Evolutionary conservation across 1,139 yeast genomes (phyloP).

Genomic region (Arxiozyma telluris): DNA sequence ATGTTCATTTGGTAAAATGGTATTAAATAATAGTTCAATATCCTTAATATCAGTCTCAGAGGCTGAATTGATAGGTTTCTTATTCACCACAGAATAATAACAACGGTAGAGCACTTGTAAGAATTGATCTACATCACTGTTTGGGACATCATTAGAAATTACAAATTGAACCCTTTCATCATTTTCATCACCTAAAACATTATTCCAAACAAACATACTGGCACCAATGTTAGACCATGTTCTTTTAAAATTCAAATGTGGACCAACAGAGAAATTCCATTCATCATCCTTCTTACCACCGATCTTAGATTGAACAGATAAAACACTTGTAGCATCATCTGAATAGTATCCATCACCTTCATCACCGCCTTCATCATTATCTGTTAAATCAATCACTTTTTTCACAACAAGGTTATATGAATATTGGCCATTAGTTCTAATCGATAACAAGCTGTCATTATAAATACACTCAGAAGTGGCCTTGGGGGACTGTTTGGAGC

Average conservation of each 20-base stretch:
- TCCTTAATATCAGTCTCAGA: conserved; percentile 45
- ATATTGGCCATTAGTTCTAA: conserved; percentile 55
- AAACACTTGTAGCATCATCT: conserved; percentile 43
- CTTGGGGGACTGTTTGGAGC: conserved; percentile 75
- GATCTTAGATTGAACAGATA: conserved; percentile 48
- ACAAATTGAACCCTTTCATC: conserved; percentile 82
- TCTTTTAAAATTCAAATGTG: conserved; percentile 39
- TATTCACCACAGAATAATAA: conserved; percentile 69
- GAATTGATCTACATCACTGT: conserved; percentile 54
- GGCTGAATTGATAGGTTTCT: conserved; percentile 42
- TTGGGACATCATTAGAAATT: conserved; percentile 53
- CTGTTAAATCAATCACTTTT: conserved; percentile 54
- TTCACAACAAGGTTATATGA: conserved; percentile 66
- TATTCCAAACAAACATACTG: conserved; percentile 67
- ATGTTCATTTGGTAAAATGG: conserved; percentile 13
- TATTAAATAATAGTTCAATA: conserved; percentile 30
- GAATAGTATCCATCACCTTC: conserved; percentile 39
- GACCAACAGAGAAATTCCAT: conserved; percentile 23
- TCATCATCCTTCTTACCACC: conserved; percentile 29
- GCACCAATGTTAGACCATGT: conserved; percentile 37
- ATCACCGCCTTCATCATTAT: conserved; percentile 43
- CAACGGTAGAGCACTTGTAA: conserved; percentile 57
- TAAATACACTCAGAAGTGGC: conserved; percentile 79
- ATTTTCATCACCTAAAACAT: conserved; percentile 64
- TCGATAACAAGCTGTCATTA: conserved; percentile 68